phyloP scores from a whole-genome alignment of 345 rosid species.

The Arabis hirsuta region DNA sequence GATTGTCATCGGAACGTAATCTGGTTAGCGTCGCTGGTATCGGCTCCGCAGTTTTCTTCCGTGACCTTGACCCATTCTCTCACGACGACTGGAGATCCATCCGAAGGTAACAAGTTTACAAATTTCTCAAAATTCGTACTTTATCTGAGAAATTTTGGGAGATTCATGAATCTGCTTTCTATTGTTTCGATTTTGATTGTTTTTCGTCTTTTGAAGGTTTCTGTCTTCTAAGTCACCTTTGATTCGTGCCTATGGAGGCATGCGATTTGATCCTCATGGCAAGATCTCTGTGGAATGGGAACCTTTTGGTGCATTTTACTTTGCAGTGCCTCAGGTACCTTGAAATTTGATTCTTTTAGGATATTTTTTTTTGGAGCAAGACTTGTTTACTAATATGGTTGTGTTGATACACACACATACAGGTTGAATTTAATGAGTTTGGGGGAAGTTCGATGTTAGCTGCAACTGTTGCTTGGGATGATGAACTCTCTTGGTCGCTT shows the following conservation, averaged over 20 bases:
- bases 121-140: not conserved
- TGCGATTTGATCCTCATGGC: slow-evolving; percentile 78
- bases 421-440: slow-evolving; percentile 95
- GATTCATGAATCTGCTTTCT: not conserved
- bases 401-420: slow-evolving; percentile 21
- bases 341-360: not conserved
- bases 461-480: slow-evolving; percentile 82
- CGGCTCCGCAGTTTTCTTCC: slow-evolving; percentile 83
- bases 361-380: not conserved
- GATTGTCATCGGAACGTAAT: slow-evolving; percentile 35
- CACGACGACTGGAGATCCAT: slow-evolving; percentile 86
- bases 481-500: slow-evolving; percentile 66
- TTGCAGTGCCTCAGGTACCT: slow-evolving; percentile 82
- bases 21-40: slow-evolving; percentile 85
- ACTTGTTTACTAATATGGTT: slow-evolving; percentile 6
- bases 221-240: slow-evolving; percentile 70
- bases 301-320: slow-evolving; percentile 89
- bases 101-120: slow-evolving; percentile 55
- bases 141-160: not conserved
- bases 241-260: slow-evolving; percentile 94
- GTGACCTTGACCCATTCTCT: slow-evolving; percentile 72
- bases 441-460: slow-evolving; percentile 84
- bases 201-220: slow-evolving; percentile 53
- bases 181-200: not conserved
- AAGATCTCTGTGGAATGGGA: slow-evolving; percentile 77